A percentile compares a stretch with the other conserved stretches of the same genome.
Conservation (phyloP, 2,329 filamentous ascomycete genomes). For the Teratosphaeria zuluensis region DNA sequence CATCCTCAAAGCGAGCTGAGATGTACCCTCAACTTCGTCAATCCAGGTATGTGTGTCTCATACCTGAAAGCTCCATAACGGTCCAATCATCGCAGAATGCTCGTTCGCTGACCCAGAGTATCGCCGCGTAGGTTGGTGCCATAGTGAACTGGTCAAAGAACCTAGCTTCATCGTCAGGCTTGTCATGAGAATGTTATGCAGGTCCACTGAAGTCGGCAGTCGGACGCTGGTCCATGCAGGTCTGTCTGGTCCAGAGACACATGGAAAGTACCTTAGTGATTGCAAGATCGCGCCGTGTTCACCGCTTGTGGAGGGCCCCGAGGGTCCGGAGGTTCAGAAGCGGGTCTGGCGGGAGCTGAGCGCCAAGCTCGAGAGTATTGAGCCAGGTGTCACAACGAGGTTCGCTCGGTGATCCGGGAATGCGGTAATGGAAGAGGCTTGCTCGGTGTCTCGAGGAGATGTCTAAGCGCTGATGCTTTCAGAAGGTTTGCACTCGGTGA, state of each 20-base stretch:
- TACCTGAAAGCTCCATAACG: neutral
- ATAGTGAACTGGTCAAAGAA: conserved; percentile 38
- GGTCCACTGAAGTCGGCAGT: conserved; percentile 32
- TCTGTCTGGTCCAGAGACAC: conserved; percentile 25
- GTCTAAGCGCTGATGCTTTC: neutral
- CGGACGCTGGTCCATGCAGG: conserved; percentile 33
- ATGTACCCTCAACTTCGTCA: conserved; percentile 41
- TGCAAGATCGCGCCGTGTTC: conserved; percentile 21
- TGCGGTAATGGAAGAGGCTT: neutral
- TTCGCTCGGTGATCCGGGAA: conserved; percentile 5
- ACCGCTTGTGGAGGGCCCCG: conserved; percentile 26
- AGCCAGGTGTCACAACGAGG: conserved; percentile 21
- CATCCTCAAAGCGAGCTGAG: conserved; percentile 18
- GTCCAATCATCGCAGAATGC: neutral
- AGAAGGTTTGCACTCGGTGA: neutral
- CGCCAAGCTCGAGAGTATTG: conserved; percentile 29
- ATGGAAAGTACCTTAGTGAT: conserved; percentile 34
- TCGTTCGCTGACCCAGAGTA: neutral
- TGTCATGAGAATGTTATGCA: conserved; percentile 16
- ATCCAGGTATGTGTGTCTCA: neutral
- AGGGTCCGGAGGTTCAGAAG: conserved; percentile 28
- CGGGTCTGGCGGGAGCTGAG: conserved; percentile 33
- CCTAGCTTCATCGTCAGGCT: neutral
- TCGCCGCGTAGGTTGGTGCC: conserved; percentile 35
- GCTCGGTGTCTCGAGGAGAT: neutral